phyloP scores from a whole-genome alignment of 176 grass and related monocot genomes.

The Rhipidocladum racemiflorum region DNA sequence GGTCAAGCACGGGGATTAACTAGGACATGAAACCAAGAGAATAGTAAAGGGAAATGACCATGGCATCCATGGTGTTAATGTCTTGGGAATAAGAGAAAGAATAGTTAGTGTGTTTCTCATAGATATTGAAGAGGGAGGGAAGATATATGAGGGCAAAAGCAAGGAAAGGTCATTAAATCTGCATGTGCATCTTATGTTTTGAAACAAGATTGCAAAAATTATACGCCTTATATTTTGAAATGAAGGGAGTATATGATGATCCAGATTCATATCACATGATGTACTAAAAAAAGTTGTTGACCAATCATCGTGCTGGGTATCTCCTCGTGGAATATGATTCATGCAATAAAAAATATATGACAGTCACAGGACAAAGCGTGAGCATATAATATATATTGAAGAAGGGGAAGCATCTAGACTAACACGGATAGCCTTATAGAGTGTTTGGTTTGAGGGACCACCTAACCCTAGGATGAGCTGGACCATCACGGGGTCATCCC shows the following conservation, averaged over 20 bases:
- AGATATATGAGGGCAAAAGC: too few species aligned
- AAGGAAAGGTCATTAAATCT: too few species aligned
- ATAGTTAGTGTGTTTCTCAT: neutral
- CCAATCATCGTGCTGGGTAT: conserved; percentile 8
- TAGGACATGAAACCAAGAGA: neutral
- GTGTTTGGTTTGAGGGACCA: neutral
- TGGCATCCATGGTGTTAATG: neutral
- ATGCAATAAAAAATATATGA: conserved; percentile 3
- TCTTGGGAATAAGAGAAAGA: neutral
- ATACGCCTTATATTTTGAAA: neutral
- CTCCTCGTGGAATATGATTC: neutral
- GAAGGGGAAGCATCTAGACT: neutral
- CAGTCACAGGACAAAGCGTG: neutral
- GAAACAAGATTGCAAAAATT: neutral
- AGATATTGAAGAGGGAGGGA: too few species aligned
- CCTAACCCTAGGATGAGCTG: neutral
- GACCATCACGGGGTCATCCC: neutral
- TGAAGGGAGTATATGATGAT: neutral
- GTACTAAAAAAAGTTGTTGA: neutral
- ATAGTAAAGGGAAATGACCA: neutral
- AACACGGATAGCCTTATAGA: neutral
- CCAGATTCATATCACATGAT: neutral
- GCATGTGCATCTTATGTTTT: neutral
- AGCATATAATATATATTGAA: conserved; percentile 1
- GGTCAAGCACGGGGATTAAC: neutral